Evolutionary conservation across 805 yeast genomes (phyloP), one percentile per base, ranked within the genome.

Genomic region (Pichia pseudocactophila): DNA sequence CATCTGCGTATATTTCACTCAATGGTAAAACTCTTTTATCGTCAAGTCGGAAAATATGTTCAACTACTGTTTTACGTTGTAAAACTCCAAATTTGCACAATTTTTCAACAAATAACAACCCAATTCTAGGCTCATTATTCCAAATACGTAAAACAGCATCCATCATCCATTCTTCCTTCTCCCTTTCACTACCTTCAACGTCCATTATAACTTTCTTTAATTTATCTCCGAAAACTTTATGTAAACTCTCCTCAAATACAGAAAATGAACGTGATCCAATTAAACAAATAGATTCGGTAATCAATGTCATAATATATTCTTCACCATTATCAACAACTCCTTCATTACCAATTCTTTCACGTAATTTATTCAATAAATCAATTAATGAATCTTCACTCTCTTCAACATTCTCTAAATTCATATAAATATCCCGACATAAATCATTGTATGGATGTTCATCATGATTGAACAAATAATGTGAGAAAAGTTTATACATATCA

Each of bases 191-290:
- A 58, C 63, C 4, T 53, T 53, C 16, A 53, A 34, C 43, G 38
- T 17, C 51, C 56, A 3, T 55, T 46, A 32, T 44, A 45, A 43
- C 58, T 42, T 36, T 53, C 54, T 30, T 55, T 48, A 37, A 54
- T 48, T 39, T 62, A 2, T 47, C 53, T 10, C 57, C 56, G 35
- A 56, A 48, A n/a, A 62, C 46, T 39, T 60, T 62, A 17, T 61
- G 42, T 5, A 64, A 63, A 8, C 74, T 76, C 37, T 73, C 75
- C 46, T 74, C 75, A 31, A 81, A 79, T 53, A 82, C 88, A 0
- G 90, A 85, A 34, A 89, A 71, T 0, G 97, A 89, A 57, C 97
- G 74, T 37, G 87, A 81, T 12, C 97, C 97, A 44, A 87, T 80
- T 51, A 80, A 80, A 36, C 90, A 82, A 40, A 86, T 70, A 0